phyloP scores from a whole-genome alignment of 257 asterid genomes.

The Buddleja alternifolia region DNA sequence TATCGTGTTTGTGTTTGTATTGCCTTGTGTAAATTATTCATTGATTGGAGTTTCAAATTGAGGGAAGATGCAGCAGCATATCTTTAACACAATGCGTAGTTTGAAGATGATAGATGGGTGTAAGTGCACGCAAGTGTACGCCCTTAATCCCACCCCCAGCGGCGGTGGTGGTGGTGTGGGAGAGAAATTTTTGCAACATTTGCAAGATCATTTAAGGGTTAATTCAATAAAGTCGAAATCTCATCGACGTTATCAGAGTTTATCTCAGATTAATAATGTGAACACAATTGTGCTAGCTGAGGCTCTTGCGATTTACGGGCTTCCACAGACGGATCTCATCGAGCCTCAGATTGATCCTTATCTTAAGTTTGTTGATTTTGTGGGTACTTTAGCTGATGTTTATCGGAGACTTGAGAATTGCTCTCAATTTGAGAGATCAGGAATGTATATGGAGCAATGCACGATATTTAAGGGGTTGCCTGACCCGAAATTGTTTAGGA shows the following conservation, averaged over 20 bases:
- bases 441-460: conserved; percentile 74
- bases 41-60: conserved; percentile 34
- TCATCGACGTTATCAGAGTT: conserved; percentile 49
- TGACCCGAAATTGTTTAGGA: conserved; percentile 89
- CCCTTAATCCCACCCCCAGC: conserved; percentile 49
- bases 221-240: conserved; percentile 70
- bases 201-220: conserved; percentile 74
- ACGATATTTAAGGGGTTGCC: conserved; percentile 65
- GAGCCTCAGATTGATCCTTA: conserved; percentile 83
- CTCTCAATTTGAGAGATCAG: conserved; percentile 62
- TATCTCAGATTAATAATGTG: conserved; percentile 46
- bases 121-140: conserved; percentile 60
- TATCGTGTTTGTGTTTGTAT: background rate
- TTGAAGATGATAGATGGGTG: conserved; percentile 82
- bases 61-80: conserved; percentile 77
- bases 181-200: conserved; percentile 68
- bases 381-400: conserved; percentile 64
- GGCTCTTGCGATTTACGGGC: conserved; percentile 72
- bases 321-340: conserved; percentile 69
- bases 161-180: conserved; percentile 58
- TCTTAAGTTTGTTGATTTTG: conserved; percentile 73
- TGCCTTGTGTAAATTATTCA: conserved; percentile 15
- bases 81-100: conserved; percentile 77
- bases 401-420: conserved; percentile 57
- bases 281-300: conserved; percentile 50